A percentile compares a stretch with the other conserved stretches of the same genome.
Evolutionary conservation across 2,329 filamentous ascomycete genomes (phyloP).

Genomic region (Aureobasidium namibiae): DNA sequence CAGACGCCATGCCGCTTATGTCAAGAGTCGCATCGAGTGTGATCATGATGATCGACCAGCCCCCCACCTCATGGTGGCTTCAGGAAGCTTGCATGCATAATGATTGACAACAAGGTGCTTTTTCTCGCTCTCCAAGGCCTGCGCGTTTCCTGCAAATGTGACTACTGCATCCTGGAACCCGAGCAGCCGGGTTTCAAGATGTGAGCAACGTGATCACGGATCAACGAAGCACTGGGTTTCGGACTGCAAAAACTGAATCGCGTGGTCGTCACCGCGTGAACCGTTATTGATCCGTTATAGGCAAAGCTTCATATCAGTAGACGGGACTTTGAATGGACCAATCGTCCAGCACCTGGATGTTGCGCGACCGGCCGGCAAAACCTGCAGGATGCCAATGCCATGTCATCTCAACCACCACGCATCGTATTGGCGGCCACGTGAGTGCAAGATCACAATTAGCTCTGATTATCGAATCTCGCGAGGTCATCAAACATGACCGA

Average conservation of each 20-base stretch:
- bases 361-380: conserved; percentile 4
- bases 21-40: conserved; percentile 2
- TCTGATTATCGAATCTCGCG: neutral
- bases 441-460: neutral
- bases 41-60: conserved; percentile 10
- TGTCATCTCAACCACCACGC: neutral
- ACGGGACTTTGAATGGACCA: neutral
- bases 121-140: neutral
- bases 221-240: neutral
- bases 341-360: conserved; percentile 5
- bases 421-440: conserved; percentile 7
- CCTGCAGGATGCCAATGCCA: neutral
- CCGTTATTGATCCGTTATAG: conserved; percentile 3
- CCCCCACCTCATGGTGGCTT: conserved; percentile 5
- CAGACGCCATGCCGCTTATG: conserved; percentile 12
- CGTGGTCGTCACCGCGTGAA: neutral
- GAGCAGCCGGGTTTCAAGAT: neutral
- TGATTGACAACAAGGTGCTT: conserved; percentile 1
- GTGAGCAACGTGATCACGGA: neutral
- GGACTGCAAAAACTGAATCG: neutral
- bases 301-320: neutral
- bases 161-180: neutral
- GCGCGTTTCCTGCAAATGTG: neutral
- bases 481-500: conserved; percentile 3
- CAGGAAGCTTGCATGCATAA: conserved; percentile 10